These are phyloP conservation scores for Microcyclospora tardicrescens DNA, from an alignment of 2,329 filamentous ascomycete species.

Conservation along the genomic window DNA sequence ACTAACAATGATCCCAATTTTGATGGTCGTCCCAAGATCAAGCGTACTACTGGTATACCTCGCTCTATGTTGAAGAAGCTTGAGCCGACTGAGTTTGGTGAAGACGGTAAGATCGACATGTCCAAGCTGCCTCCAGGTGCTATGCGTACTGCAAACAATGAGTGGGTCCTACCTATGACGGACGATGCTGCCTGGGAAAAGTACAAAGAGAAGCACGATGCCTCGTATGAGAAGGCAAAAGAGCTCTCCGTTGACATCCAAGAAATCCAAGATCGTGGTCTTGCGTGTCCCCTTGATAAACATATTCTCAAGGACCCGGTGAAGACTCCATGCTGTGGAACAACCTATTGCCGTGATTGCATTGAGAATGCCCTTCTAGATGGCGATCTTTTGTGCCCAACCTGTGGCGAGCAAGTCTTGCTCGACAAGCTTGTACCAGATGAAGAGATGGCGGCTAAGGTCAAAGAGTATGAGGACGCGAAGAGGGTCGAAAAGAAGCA, in stretches of 20 bases:
- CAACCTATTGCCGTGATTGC: slow-evolving; percentile 98
- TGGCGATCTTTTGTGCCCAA: slow-evolving; percentile 91
- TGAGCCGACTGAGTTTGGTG: slow-evolving; percentile 51
- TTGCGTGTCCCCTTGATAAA: slow-evolving; percentile 94
- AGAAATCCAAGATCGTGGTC: slow-evolving; percentile 72
- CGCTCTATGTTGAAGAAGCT: slow-evolving; percentile 91
- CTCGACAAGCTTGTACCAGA: slow-evolving; percentile 9
- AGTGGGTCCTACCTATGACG: slow-evolving; percentile 91
- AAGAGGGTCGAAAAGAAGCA: slow-evolving; percentile 32
- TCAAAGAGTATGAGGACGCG: slow-evolving; percentile 58
- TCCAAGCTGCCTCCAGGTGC: slow-evolving; percentile 67
- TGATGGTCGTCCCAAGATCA: slow-evolving; percentile 84
- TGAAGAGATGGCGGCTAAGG: slow-evolving; percentile 58
- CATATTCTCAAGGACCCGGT: slow-evolving; percentile 97
- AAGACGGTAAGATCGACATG: slow-evolving; percentile 66
- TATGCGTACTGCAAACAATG: slow-evolving; percentile 95
- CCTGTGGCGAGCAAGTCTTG: slow-evolving; percentile 73
- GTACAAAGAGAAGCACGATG: slow-evolving; percentile 88
- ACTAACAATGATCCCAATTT: slow-evolving; percentile 98
- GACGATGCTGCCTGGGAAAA: slow-evolving; percentile 95
- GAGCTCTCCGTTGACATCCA: slow-evolving; percentile 70
- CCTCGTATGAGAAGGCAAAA: slow-evolving; percentile 60
- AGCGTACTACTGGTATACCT: slow-evolving; percentile 92
- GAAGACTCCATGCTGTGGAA: slow-evolving; percentile 96
- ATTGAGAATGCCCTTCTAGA: slow-evolving; percentile 98